Conservation (phyloP, 148 eudicot species). For the Dianthus caryophyllus region DNA sequence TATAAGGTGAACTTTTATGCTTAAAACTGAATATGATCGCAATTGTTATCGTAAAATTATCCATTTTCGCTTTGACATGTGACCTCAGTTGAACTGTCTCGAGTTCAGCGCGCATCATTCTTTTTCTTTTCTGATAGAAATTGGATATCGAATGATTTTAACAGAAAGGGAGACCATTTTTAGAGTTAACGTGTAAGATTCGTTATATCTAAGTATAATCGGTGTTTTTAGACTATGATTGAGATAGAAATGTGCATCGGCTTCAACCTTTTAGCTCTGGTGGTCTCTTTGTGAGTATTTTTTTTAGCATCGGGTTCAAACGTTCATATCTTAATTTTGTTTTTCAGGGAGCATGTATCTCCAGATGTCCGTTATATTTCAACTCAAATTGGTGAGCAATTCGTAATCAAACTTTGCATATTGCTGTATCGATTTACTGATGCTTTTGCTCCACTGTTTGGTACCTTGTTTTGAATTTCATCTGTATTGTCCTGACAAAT, state of each 20-base stretch:
- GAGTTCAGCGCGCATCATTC: too few relatives aligned
- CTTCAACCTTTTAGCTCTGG: too few relatives aligned
- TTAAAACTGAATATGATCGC: background rate
- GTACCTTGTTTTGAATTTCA: background rate
- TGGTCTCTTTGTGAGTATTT: too few relatives aligned
- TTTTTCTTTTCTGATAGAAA: too few relatives aligned
- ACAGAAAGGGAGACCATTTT: too few relatives aligned
- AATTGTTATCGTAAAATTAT: background rate
- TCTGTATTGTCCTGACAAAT: slow-evolving; percentile 6
- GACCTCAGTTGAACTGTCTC: too few relatives aligned
- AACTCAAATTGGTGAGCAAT: slow-evolving; percentile 74
- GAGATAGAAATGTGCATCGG: too few relatives aligned
- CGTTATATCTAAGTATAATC: too few relatives aligned
- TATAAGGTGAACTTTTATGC: background rate
- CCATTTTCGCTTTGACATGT: too few relatives aligned
- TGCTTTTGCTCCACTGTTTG: background rate
- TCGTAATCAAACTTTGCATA: background rate
- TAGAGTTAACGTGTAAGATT: too few relatives aligned
- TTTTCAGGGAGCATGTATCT: slow-evolving; percentile 66
- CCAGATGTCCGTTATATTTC: slow-evolving; percentile 73
- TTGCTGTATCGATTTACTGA: background rate
- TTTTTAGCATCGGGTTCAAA: background rate
- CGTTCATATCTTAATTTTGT: background rate
- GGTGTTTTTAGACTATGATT: too few relatives aligned
- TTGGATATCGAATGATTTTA: too few relatives aligned